A percentile compares a stretch with the other conserved stretches of the same genome.
phyloP scores from a whole-genome alignment of 1,139 yeast species.

The Hemisphaericaspora xylanilytica region DNA sequence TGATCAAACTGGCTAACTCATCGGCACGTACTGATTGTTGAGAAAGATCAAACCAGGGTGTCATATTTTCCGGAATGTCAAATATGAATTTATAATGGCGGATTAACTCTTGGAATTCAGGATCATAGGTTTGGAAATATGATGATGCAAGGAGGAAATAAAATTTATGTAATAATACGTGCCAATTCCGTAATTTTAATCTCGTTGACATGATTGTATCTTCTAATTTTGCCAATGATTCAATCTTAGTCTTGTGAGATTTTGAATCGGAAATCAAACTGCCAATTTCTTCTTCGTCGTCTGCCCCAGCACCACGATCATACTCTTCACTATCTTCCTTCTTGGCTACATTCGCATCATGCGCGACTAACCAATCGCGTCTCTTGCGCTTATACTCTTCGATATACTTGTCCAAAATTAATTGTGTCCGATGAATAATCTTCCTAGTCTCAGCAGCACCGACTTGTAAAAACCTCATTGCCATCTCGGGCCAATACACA shows the following conservation, averaged over 20 bases:
- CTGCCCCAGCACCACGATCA: constrained; percentile 8
- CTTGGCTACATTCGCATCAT: constrained; percentile 8
- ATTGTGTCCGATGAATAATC: constrained; percentile 21
- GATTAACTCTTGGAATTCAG: constrained; percentile 35
- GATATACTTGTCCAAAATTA: constrained; percentile 18
- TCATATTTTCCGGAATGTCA: constrained; percentile 4
- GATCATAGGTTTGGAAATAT: constrained; percentile 60
- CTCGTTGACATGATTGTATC: constrained; percentile 25
- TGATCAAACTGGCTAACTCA: constrained; percentile 26
- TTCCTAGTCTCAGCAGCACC: constrained; percentile 38
- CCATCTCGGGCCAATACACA: constrained; percentile 46
- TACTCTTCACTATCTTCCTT: constrained; percentile 14
- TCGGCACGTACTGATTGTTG: constrained; percentile 16
- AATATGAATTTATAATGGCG: constrained; percentile 10
- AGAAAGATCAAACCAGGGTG: not conserved
- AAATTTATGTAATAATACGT: constrained; percentile 68
- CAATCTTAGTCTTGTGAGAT: constrained; percentile 16
- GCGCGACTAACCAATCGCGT: constrained; percentile 5
- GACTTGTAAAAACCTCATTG: constrained; percentile 43
- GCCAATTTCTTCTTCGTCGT: constrained; percentile 24
- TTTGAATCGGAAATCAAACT: constrained; percentile 13
- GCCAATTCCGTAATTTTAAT: constrained; percentile 45
- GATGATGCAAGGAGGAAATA: constrained; percentile 81
- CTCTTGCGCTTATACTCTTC: constrained; percentile 15
- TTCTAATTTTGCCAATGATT: constrained; percentile 20